Evolutionary conservation across 495 filamentous ascomycete genomes (phyloP).

Genomic region (Chaetomium tenue): DNA sequence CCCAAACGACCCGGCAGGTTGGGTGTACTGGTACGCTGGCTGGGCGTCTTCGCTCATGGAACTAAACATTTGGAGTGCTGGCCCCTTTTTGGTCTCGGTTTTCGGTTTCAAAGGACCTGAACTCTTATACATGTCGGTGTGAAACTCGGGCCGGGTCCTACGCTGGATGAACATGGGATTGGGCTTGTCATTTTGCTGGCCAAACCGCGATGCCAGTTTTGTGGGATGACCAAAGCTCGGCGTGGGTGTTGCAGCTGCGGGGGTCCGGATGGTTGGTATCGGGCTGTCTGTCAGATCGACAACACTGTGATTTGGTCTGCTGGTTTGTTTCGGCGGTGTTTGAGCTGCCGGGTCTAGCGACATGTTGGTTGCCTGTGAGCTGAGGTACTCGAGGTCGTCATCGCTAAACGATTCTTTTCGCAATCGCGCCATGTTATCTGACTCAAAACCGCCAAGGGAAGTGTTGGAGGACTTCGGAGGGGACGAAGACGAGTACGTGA

Average conservation of each 20-base stretch:
- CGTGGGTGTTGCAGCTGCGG: slow-evolving; percentile 25
- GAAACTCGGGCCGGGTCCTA: slow-evolving; percentile 48
- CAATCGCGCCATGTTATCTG: slow-evolving; percentile 27
- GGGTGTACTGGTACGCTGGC: slow-evolving; percentile 33
- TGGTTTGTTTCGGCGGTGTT: slow-evolving; percentile 21
- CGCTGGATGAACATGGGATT: slow-evolving; percentile 47
- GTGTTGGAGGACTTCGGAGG: neutral
- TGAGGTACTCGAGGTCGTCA: slow-evolving; percentile 39
- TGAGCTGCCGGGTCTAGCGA: slow-evolving; percentile 23
- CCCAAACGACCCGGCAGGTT: slow-evolving; percentile 37
- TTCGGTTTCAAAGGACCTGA: slow-evolving; percentile 42
- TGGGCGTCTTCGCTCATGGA: slow-evolving; percentile 36
- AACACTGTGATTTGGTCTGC: slow-evolving; percentile 14
- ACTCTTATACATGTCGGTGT: slow-evolving; percentile 42
- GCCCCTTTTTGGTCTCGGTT: slow-evolving; percentile 37
- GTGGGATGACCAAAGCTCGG: slow-evolving; percentile 39
- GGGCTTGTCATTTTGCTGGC: slow-evolving; percentile 26
- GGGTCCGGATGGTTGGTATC: slow-evolving; percentile 20
- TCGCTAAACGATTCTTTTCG: slow-evolving; percentile 36
- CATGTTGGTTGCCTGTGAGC: slow-evolving; percentile 38
- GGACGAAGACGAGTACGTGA: slow-evolving; percentile 23
- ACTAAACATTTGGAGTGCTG: slow-evolving; percentile 41
- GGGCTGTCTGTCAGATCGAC: slow-evolving; percentile 35
- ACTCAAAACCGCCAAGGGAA: neutral
- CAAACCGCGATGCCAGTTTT: slow-evolving; percentile 27